Evolutionary conservation across 768 basidiomycete species (phyloP), one percentile per base, ranked within the genome.

Genomic region (Rhodotorula sphaerocarpa): DNA sequence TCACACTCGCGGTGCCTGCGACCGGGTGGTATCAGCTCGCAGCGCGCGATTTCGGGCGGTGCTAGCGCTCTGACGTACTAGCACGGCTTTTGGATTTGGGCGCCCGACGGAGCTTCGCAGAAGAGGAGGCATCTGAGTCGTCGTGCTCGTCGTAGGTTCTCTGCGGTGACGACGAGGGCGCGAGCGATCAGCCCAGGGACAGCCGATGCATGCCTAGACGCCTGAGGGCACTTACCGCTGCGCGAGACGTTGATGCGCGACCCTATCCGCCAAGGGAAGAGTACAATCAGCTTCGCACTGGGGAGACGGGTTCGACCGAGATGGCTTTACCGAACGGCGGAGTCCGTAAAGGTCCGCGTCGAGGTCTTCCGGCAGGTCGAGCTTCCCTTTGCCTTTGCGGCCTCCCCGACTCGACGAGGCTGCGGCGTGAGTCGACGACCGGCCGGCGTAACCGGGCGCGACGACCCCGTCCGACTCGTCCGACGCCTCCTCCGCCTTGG

Each of bases 261-360:
- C 55, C 65, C 65, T 63, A n/a, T n/a, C n/a, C n/a, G 50, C 3
- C 12, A 15, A 30, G 33, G 44, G 3, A n/a, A n/a, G n/a, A n/a
- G n/a, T n/a, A n/a, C n/a, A n/a, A n/a, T n/a, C n/a, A n/a, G n/a
- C n/a, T n/a, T 6, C 11, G 23, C 16, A 16, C 18, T 39, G 36
- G 46, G 14, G 5, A 7, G 25, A 25, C 4, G 20, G 12, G 14
- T 16, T 15, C 9, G 21, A n/a, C n/a, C 33, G 42, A 33, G 18
- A 23, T 7, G 59, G 25, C 66, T 73, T 60, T 50, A 71, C 66
- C 55, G 71, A 73, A 54, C 74, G 50, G 55, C 74, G 56, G 18
- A 74, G 48, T 12, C 73, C 73, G 44, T 74, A 74, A 53, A 74
- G 39, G 48, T 63, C 69, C 7, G 71, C 63, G 57, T 73, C 73